phyloP scores from a whole-genome alignment of 179 eudicot genomes.

The Dionaea muscipula region DNA sequence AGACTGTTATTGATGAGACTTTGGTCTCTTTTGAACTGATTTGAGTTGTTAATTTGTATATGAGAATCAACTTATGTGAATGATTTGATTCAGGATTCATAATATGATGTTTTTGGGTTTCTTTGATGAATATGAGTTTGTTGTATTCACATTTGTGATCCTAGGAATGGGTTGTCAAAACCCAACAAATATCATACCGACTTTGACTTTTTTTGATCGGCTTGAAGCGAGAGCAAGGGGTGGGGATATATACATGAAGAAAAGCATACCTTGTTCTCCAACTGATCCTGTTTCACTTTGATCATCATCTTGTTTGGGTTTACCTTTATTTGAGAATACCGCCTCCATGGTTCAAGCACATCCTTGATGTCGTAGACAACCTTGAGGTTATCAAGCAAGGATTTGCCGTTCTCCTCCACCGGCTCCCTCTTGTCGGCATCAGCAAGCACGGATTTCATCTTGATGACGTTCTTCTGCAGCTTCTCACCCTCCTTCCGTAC shows the following conservation, averaged over 20 bases:
- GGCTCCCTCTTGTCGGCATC: constrained; percentile 21
- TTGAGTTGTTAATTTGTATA: too few relatives aligned
- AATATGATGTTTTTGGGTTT: too few relatives aligned
- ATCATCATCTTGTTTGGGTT: not conserved
- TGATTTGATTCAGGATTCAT: too few relatives aligned
- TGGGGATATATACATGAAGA: not conserved
- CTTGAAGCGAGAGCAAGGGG: constrained; percentile 13
- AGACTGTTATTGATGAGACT: too few relatives aligned
- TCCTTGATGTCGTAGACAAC: constrained; percentile 23
- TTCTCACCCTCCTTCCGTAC: constrained; percentile 14
- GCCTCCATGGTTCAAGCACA: constrained; percentile 9
- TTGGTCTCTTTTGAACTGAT: too few relatives aligned
- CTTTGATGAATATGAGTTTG: too few relatives aligned
- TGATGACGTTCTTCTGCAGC: constrained; percentile 4
- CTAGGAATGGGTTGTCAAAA: too few relatives aligned
- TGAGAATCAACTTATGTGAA: too few relatives aligned
- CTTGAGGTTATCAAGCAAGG: constrained; percentile 19
- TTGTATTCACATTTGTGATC: too few relatives aligned
- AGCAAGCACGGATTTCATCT: constrained; percentile 11
- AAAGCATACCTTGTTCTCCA: constrained; percentile 7
- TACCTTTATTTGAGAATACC: not conserved
- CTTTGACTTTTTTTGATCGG: not conserved
- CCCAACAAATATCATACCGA: constrained; percentile 18
- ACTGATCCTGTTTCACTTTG: too few relatives aligned
- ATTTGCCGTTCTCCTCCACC: constrained; percentile 2